Conservation (phyloP, 1,284 basidiomycete species). For the Ceratobasidium sp. region DNA sequence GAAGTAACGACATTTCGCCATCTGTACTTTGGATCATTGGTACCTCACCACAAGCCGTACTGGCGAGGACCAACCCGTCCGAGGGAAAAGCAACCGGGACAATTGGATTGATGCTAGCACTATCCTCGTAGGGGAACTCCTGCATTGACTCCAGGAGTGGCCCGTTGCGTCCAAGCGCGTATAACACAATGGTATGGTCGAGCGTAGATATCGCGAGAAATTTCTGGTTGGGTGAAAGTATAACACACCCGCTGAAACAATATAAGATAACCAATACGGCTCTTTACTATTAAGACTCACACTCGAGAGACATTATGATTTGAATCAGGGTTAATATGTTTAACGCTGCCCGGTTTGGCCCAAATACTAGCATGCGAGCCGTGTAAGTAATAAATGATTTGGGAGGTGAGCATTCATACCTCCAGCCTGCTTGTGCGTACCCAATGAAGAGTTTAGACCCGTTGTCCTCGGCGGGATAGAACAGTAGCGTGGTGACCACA, state of each 20-base stretch:
- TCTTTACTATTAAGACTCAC: neutral
- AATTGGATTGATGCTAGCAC: neutral
- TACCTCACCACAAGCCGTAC: neutral
- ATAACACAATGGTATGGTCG: neutral
- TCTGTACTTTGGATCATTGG: neutral
- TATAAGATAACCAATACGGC: neutral
- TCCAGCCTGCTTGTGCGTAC: neutral
- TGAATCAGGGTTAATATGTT: neutral
- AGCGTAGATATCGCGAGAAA: neutral
- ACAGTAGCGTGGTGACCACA: neutral
- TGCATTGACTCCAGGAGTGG: neutral
- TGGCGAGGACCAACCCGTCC: neutral
- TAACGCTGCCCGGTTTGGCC: neutral
- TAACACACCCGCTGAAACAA: neutral
- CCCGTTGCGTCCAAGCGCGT: neutral
- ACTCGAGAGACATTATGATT: neutral
- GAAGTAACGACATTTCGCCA: neutral
- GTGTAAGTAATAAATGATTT: neutral
- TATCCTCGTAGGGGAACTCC: neutral
- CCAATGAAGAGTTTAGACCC: neutral
- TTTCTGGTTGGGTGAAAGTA: neutral
- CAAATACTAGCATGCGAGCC: neutral
- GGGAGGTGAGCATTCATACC: neutral
- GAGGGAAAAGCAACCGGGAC: neutral
- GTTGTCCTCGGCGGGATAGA: neutral